phyloP scores from a whole-genome alignment of 257 asterid genomes.

The Gentiana macrophylla region DNA sequence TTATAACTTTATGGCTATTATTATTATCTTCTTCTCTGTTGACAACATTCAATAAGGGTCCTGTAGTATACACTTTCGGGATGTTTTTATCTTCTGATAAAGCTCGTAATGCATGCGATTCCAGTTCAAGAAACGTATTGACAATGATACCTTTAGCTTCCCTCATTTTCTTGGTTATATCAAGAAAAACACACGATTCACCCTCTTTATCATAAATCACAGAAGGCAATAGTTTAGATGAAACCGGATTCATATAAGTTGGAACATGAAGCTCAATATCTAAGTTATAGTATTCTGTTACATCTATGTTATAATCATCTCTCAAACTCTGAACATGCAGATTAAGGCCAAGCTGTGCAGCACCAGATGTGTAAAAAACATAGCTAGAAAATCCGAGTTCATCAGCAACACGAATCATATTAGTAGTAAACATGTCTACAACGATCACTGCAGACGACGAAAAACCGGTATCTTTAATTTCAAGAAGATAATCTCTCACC shows the following conservation, averaged over 20 bases:
- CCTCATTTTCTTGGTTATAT: conserved; percentile 7
- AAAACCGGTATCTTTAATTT: neutral
- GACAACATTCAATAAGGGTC: conserved; percentile 4
- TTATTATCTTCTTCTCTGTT: too few species aligned
- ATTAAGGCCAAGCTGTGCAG: conserved; percentile 28
- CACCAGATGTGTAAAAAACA: conserved; percentile 30
- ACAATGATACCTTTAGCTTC: conserved; percentile 18
- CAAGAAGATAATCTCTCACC: conserved; percentile 26
- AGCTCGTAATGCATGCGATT: conserved; percentile 7
- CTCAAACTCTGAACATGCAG: conserved; percentile 14
- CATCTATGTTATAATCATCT: conserved; percentile 14
- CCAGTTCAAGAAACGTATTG: conserved; percentile 20
- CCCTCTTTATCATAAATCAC: conserved; percentile 12
- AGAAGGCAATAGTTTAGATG: conserved; percentile 18
- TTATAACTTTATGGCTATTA: too few species aligned
- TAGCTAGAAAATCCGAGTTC: conserved; percentile 37
- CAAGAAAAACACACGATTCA: neutral
- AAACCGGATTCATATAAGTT: conserved; percentile 12
- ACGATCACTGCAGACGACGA: conserved; percentile 20
- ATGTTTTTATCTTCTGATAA: conserved; percentile 3
- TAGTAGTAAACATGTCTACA: conserved; percentile 34
- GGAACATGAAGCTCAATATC: conserved; percentile 16
- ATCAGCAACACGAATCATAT: conserved; percentile 32
- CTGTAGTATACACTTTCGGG: conserved; percentile 18
- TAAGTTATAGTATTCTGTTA: conserved; percentile 11